phyloP scores from a whole-genome alignment of 2,329 filamentous ascomycete genomes.

The Fusarium burgessii region DNA sequence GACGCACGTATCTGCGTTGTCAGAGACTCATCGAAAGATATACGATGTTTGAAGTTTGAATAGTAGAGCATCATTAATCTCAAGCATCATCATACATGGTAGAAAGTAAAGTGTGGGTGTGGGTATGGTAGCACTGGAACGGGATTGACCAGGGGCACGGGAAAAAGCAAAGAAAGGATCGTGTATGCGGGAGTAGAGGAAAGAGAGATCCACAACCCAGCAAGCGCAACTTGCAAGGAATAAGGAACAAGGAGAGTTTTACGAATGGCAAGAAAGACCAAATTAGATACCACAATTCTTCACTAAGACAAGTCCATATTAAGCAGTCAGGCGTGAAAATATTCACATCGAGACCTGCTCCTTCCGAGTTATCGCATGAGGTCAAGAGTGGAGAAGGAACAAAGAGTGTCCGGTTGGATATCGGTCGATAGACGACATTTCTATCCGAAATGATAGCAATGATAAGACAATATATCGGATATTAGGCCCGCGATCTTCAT shows the following conservation, averaged over 20 bases:
- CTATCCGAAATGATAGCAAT: conserved; percentile 20
- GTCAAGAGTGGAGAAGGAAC: conserved; percentile 32
- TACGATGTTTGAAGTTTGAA: conserved; percentile 1
- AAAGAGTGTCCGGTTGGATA: not conserved
- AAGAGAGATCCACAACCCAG: conserved; percentile 30
- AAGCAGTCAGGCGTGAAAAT: conserved; percentile 21
- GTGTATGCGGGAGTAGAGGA: conserved; percentile 41
- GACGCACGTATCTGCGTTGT: conserved; percentile 20
- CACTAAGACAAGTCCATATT: not conserved
- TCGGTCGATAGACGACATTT: conserved; percentile 13
- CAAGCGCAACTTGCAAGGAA: not conserved
- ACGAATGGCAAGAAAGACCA: not conserved
- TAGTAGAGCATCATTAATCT: not conserved
- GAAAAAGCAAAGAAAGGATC: conserved; percentile 44
- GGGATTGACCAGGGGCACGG: conserved; percentile 37
- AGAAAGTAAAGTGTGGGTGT: conserved; percentile 19
- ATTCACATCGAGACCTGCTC: conserved; percentile 22
- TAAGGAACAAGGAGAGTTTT: not conserved
- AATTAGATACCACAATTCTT: not conserved
- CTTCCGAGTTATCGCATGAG: conserved; percentile 20
- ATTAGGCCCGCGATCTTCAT: not conserved
- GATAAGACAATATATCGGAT: conserved; percentile 4
- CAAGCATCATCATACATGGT: conserved; percentile 1
- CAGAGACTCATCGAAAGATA: conserved; percentile 8
- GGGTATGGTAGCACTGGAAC: conserved; percentile 36